Base-by-base conservation (phyloP, 208 protist species). In the Leptomonas seymouri region DNA sequence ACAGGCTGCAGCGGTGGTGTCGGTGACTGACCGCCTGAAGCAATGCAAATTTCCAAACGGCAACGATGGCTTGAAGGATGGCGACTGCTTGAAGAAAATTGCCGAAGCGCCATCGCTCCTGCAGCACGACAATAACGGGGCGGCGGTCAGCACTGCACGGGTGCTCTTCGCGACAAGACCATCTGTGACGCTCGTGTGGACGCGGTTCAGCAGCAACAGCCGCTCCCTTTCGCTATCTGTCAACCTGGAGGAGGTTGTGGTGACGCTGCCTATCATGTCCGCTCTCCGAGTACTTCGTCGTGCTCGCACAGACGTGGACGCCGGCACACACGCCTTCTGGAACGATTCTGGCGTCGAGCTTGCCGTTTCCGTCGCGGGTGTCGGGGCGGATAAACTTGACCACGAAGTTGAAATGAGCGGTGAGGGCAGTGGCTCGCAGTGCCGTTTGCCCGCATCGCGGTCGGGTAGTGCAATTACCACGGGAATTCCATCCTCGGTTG, bases 281-380 rank as follows among this genome's bases (percentile, higher is more conserved):
- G 50, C 48, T 20, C 44, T 55, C 11, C 71, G 63, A 20, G 44
- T 57, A 14, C 16, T 70, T 41, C 63, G 56, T 2, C 14, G 39
- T 14, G 28, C 45, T 12, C 23, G 16, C 0, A n/a, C 36, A 18
- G 42, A 63, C 15, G 25, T 53, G 18, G 63, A 51, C 46, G 18
- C 15, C 20, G 56, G 49, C 18, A 48, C 12, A 9, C 62, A 2
- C 44, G 56, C 42, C 41, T 66, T 76, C 34, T 49, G 36, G 4
- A 76, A 76, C 31, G 63, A 67, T 31, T 58, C 56, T 27, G 71
- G 71, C 16, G 45, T 76, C 15, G 63, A 69, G 16, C 41, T 76
- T 23, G 57, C 45, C 14, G 44, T 71, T 2, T 7, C 21, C 21
- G 69, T 36, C 18, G 39, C 44, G 1, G 25, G 49, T 23, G 15